Conservation (phyloP, 1,284 basidiomycete genomes). For the Papiliotrema terrestris region DNA sequence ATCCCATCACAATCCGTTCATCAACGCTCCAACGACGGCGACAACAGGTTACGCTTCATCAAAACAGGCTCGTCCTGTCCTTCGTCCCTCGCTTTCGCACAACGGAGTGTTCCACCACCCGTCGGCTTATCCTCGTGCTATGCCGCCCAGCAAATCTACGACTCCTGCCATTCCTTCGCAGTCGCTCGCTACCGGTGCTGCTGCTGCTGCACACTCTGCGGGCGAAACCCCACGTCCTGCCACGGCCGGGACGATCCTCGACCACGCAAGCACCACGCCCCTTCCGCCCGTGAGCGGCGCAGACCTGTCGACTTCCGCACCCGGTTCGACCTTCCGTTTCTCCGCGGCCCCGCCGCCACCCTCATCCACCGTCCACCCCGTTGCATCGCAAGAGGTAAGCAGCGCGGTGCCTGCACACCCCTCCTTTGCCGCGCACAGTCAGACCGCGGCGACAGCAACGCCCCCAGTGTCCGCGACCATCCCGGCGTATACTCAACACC, state of each 20-base stretch:
- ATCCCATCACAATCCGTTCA: conserved; percentile 1
- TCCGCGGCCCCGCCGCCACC: too few species aligned
- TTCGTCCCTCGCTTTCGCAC: conserved; percentile 7
- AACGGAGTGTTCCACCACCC: conserved; percentile 2
- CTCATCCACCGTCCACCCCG: neutral
- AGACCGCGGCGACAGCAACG: neutral
- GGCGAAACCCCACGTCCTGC: neutral
- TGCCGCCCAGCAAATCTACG: neutral
- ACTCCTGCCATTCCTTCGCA: too few species aligned
- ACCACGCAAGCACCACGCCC: neutral
- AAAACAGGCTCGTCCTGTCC: neutral
- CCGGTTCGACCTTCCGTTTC: neutral
- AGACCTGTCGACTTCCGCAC: neutral
- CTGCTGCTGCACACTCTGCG: too few species aligned
- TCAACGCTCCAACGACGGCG: neutral
- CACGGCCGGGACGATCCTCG: neutral
- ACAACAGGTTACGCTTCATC: too few species aligned
- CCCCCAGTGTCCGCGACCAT: neutral
- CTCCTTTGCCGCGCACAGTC: neutral
- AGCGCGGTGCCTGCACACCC: neutral
- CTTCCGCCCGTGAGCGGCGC: too few species aligned
- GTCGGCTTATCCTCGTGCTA: neutral
- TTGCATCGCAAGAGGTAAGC: neutral
- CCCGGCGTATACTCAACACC: neutral
- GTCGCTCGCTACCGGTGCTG: too few species aligned